Percentiles rank a stretch among this genome's conserved stretches.
Conservation (phyloP, 2,329 filamentous ascomycete species). For the Xylariaceae sp. region DNA sequence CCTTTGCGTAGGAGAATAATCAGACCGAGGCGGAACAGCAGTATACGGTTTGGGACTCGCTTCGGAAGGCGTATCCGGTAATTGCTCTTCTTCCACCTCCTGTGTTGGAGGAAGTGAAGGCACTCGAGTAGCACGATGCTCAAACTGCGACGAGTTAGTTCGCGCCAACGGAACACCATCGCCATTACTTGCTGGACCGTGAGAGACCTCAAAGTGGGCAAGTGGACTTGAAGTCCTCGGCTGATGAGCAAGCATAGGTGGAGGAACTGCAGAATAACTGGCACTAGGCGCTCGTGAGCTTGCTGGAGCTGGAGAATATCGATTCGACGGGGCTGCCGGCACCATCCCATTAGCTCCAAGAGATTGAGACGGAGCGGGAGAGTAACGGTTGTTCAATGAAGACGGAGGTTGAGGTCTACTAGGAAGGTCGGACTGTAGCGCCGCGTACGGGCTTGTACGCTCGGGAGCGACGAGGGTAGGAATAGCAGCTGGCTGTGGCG, state of each 20-base stretch:
- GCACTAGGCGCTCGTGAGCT: constrained; percentile 35
- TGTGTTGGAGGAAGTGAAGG: constrained; percentile 56
- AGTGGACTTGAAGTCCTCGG: constrained; percentile 62
- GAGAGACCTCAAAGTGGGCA: constrained; percentile 56
- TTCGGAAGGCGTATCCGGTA: constrained; percentile 27
- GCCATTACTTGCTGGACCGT: constrained; percentile 35
- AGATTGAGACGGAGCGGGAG: constrained; percentile 48
- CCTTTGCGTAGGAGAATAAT: constrained; percentile 37
- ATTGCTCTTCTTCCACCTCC: constrained; percentile 57
- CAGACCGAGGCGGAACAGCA: constrained; percentile 30
- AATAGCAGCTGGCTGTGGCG: constrained; percentile 21
- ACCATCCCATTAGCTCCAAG: constrained; percentile 37
- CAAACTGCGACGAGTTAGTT: constrained; percentile 49
- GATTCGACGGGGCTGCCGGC: constrained; percentile 37
- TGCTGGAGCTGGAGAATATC: constrained; percentile 52
- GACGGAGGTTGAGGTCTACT: constrained; percentile 33
- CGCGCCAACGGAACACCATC: constrained; percentile 43
- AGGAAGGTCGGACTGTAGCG: constrained; percentile 35
- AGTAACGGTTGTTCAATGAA: constrained; percentile 48
- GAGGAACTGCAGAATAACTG: constrained; percentile 39
- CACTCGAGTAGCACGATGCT: constrained; percentile 49
- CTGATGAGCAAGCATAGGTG: constrained; percentile 51
- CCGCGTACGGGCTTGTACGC: constrained; percentile 49
- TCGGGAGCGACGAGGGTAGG: constrained; percentile 49
- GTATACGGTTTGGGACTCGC: constrained; percentile 23